phyloP scores from a whole-genome alignment of 495 filamentous ascomycete species.

The Letharia lupina region DNA sequence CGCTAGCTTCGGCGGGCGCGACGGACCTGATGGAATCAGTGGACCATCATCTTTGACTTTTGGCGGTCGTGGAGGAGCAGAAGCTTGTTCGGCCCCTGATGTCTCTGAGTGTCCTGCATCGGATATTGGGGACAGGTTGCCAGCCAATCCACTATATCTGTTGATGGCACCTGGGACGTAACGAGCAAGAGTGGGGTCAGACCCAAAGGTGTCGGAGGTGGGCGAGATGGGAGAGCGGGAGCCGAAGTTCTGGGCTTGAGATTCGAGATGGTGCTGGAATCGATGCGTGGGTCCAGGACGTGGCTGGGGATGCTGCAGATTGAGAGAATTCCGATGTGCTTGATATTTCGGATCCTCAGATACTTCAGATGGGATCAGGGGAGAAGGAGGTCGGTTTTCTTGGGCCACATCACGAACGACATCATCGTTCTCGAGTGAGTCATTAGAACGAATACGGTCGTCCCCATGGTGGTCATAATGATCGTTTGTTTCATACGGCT shows the following conservation, averaged over 20 bases:
- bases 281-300: constrained; percentile 72
- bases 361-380: constrained; percentile 51
- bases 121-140: constrained; percentile 46
- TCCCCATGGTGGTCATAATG: constrained; percentile 57
- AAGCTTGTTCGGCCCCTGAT: constrained; percentile 28
- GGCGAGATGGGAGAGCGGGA: constrained; percentile 52
- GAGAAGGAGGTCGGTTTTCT: constrained; percentile 50
- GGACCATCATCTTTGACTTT: constrained; percentile 48
- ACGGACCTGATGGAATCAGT: constrained; percentile 34
- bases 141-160: constrained; percentile 36
- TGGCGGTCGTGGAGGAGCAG: constrained; percentile 43
- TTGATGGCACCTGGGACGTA: constrained; percentile 32
- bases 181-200: constrained; percentile 43
- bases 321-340: constrained; percentile 80
- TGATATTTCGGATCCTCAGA: constrained; percentile 87
- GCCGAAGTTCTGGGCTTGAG: constrained; percentile 63
- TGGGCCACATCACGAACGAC: constrained; percentile 25
- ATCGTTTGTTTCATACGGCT: constrained; percentile 54
- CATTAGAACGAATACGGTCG: constrained; percentile 63
- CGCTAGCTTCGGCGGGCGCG: constrained; percentile 39
- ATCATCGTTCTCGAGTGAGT: constrained; percentile 46
- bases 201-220: constrained; percentile 65
- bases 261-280: constrained; percentile 73
- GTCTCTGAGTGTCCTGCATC: constrained; percentile 44
- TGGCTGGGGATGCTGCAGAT: constrained; percentile 85